Evolutionary conservation across 2,329 filamentous ascomycete genomes (phyloP).

Genomic region (Davidsoniella eucalypti): DNA sequence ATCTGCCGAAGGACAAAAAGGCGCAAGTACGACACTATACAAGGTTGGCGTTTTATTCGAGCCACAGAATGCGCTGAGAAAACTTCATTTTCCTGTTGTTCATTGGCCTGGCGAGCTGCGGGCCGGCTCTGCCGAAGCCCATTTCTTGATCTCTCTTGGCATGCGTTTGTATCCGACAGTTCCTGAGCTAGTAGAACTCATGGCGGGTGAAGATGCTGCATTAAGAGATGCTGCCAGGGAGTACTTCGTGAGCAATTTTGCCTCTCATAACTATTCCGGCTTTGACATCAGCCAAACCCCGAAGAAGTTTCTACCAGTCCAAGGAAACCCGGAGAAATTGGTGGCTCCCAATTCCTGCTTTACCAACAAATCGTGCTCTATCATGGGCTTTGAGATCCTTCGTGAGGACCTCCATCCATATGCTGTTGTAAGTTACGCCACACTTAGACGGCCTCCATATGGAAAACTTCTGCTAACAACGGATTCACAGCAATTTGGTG

Average conservation of each 20-base stretch:
- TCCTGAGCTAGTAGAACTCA: constrained; percentile 60
- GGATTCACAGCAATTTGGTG: constrained; percentile 54
- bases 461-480: neutral
- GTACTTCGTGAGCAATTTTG: constrained; percentile 71
- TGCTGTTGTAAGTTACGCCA: constrained; percentile 32
- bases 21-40: constrained; percentile 41
- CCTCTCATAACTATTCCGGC: constrained; percentile 55
- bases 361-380: constrained; percentile 56
- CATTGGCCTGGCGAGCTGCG: constrained; percentile 66
- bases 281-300: constrained; percentile 41
- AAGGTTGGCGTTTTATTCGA: constrained; percentile 68
- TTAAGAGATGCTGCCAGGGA: constrained; percentile 55
- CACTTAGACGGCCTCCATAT: neutral
- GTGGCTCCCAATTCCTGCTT: constrained; percentile 65
- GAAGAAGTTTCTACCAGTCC: constrained; percentile 54
- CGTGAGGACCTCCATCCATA: constrained; percentile 61
- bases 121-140: constrained; percentile 50
- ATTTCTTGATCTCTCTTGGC: constrained; percentile 58
- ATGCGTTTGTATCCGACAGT: constrained; percentile 56
- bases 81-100: constrained; percentile 56
- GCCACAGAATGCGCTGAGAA: constrained; percentile 52
- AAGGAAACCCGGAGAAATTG: constrained; percentile 47
- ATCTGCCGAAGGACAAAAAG: constrained; percentile 33
- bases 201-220: constrained; percentile 42
- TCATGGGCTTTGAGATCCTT: constrained; percentile 70